These are phyloP conservation scores for Clathrospora elynae DNA, from an alignment of 2,329 filamentous ascomycete genomes.

Conservation along the genomic window DNA sequence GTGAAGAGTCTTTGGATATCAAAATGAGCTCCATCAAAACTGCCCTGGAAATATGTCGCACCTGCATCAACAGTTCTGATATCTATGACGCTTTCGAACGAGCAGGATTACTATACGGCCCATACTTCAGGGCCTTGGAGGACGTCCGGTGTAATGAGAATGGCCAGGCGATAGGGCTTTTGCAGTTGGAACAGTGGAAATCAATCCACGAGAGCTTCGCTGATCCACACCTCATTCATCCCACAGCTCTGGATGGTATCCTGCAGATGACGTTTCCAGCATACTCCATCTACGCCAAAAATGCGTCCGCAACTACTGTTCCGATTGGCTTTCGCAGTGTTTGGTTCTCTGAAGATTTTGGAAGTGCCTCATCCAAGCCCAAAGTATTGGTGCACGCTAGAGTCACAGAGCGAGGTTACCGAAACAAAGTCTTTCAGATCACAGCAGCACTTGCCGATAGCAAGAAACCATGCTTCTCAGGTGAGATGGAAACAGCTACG, in stretches of 20 bases:
- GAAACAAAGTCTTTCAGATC: slow-evolving; percentile 17
- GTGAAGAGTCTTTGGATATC: not conserved
- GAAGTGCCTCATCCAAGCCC: not conserved
- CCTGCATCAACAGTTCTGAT: slow-evolving; percentile 7
- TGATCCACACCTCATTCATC: slow-evolving; percentile 25
- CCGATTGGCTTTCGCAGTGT: slow-evolving; percentile 19
- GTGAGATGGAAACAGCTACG: slow-evolving; percentile 18
- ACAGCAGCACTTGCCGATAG: slow-evolving; percentile 7
- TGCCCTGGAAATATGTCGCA: slow-evolving; percentile 3
- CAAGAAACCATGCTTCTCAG: slow-evolving; percentile 10
- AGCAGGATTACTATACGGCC: slow-evolving; percentile 20
- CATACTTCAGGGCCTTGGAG: slow-evolving; percentile 17
- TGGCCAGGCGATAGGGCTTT: slow-evolving; percentile 10
- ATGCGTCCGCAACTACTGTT: slow-evolving; percentile 12
- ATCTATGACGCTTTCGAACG: slow-evolving; percentile 15
- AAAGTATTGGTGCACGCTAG: slow-evolving; percentile 13
- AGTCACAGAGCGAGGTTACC: slow-evolving; percentile 15
- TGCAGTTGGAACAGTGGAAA: slow-evolving; percentile 14
- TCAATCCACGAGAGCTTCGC: slow-evolving; percentile 1
- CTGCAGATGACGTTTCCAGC: slow-evolving; percentile 22
- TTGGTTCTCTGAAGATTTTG: slow-evolving; percentile 15
- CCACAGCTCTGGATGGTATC: slow-evolving; percentile 20
- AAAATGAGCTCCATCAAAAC: not conserved
- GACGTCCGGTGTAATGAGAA: slow-evolving; percentile 12
- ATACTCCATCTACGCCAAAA: slow-evolving; percentile 13